These are phyloP conservation scores for Prunus yedoensis DNA, from an alignment of 331 rosid genomes.

Conservation along the genomic window DNA sequence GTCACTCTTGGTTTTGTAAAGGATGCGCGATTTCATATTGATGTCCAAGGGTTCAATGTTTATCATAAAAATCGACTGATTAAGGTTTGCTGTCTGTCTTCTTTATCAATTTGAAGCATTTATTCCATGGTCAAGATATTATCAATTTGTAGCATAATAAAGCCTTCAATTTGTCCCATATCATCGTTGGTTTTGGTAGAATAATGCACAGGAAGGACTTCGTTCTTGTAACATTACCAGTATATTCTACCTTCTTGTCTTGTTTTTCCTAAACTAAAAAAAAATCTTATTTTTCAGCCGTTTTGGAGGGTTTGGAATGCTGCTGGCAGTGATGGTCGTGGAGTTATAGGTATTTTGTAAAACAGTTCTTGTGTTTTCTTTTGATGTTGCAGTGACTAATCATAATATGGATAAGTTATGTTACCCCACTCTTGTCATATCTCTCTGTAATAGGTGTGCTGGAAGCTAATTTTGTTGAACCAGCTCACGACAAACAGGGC, in stretches of 20 bases:
- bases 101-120: no score
- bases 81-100: conserved; percentile 22
- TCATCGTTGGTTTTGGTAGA: neutral
- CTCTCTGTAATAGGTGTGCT: conserved; percentile 32
- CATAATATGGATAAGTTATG: neutral
- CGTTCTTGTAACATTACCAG: neutral
- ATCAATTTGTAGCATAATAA: no score
- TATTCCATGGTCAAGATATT: neutral
- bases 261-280: neutral
- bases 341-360: conserved; percentile 36
- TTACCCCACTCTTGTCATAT: neutral
- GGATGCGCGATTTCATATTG: conserved; percentile 40
- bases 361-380: neutral
- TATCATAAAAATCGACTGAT: conserved; percentile 44
- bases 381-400: neutral
- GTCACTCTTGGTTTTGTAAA: conserved; percentile 46
- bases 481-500: conserved; percentile 51
- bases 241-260: neutral
- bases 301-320: conserved; percentile 52
- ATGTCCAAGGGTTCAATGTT: conserved; percentile 42
- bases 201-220: no score
- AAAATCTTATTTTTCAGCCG: conserved; percentile 23
- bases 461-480: conserved; percentile 55
- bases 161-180: neutral
- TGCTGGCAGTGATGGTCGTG: conserved; percentile 48